A percentile compares a stretch with the other conserved stretches of the same genome.
phyloP scores from a whole-genome alignment of 2,329 filamentous ascomycete genomes.

The Colletotrichum zoysiae region DNA sequence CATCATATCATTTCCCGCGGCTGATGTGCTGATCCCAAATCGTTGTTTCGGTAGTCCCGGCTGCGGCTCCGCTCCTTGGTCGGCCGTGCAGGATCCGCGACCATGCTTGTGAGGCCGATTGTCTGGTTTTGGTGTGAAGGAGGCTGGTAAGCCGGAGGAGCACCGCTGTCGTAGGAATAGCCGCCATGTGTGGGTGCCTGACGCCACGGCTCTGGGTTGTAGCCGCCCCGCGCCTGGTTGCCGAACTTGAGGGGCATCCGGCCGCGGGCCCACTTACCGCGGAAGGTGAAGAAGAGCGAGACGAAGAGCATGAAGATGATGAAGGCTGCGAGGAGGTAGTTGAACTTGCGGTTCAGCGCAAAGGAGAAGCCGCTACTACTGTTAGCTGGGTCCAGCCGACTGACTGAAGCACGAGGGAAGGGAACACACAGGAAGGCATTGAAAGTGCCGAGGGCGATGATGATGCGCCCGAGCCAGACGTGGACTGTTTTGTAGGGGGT shows the following conservation, averaged over 20 bases:
- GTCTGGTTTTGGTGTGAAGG: slow-evolving; percentile 32
- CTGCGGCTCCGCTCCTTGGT: slow-evolving; percentile 38
- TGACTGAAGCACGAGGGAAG: neutral
- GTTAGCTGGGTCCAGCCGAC: slow-evolving; percentile 23
- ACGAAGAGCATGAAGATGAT: slow-evolving; percentile 56
- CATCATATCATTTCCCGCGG: slow-evolving; percentile 40
- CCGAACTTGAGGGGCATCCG: slow-evolving; percentile 29
- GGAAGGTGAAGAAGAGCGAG: slow-evolving; percentile 52
- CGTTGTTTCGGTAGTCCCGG: slow-evolving; percentile 37
- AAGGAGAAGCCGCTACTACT: slow-evolving; percentile 66
- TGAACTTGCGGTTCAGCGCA: slow-evolving; percentile 61
- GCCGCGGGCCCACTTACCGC: slow-evolving; percentile 45
- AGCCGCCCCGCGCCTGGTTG: slow-evolving; percentile 27
- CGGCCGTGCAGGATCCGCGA: slow-evolving; percentile 27
- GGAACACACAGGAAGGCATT: slow-evolving; percentile 68
- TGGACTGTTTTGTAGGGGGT: slow-evolving; percentile 67
- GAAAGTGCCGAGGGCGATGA: slow-evolving; percentile 65
- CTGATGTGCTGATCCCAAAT: slow-evolving; percentile 37
- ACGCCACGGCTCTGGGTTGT: slow-evolving; percentile 42
- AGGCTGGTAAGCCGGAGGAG: slow-evolving; percentile 36
- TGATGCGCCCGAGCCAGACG: slow-evolving; percentile 67
- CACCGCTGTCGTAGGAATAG: slow-evolving; percentile 29
- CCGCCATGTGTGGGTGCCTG: slow-evolving; percentile 27
- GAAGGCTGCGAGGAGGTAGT: slow-evolving; percentile 62
- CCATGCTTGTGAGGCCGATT: slow-evolving; percentile 40